Evolutionary conservation across 345 rosid genomes (phyloP).

Genomic region (Gossypium bickii): DNA sequence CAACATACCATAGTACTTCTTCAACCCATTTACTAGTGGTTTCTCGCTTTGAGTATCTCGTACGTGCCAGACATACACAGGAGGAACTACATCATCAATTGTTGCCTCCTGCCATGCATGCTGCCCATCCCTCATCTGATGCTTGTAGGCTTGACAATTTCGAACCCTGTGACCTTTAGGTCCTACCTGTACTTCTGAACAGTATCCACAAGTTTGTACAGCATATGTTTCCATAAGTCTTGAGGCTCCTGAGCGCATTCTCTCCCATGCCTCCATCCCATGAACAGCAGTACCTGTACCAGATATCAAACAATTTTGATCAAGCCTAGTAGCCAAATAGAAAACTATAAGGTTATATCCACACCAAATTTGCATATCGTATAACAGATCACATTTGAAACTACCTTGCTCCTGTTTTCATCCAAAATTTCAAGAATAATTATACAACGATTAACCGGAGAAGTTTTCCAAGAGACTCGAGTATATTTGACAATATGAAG

Average conservation of each 20-base stretch:
- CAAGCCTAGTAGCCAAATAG: background rate
- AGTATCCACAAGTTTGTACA: slow-evolving; percentile 51
- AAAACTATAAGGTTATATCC: background rate
- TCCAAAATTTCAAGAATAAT: background rate
- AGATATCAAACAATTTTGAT: background rate
- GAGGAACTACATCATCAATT: slow-evolving; percentile 43
- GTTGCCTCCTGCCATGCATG: slow-evolving; percentile 59
- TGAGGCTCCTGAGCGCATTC: slow-evolving; percentile 35
- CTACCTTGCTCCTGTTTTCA: background rate
- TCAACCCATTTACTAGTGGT: slow-evolving; percentile 36
- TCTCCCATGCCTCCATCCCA: slow-evolving; percentile 44
- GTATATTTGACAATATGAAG: background rate
- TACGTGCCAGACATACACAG: slow-evolving; percentile 46
- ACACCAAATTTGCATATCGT: background rate
- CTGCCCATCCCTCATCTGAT: slow-evolving; percentile 60
- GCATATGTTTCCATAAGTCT: slow-evolving; percentile 40
- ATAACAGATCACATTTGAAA: slow-evolving; percentile 5
- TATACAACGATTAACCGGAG: background rate
- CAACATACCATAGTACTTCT: slow-evolving; percentile 46
- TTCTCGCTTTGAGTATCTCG: slow-evolving; percentile 17
- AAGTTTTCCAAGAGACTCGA: background rate
- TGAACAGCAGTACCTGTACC: slow-evolving; percentile 23
- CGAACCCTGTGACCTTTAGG: slow-evolving; percentile 50
- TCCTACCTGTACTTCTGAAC: slow-evolving; percentile 47
- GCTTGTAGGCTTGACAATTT: slow-evolving; percentile 47